Evolutionary conservation across 2,329 filamentous ascomycete genomes (phyloP).

Genomic region (Helicocarpus griseus): DNA sequence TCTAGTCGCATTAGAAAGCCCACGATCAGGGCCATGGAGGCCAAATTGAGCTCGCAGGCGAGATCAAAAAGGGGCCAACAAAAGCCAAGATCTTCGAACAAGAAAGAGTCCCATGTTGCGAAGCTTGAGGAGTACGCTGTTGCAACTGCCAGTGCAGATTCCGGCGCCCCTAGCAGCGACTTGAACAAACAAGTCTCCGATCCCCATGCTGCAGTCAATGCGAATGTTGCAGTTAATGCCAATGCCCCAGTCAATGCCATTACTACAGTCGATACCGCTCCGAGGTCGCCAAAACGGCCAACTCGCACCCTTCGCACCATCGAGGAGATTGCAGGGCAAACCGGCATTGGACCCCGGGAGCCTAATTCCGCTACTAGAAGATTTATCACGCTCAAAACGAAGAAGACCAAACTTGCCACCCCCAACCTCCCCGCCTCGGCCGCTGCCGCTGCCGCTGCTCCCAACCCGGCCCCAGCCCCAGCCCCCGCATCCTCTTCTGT

Average conservation of each 20-base stretch:
- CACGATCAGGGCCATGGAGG: slow-evolving; percentile 22
- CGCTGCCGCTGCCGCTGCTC: not conserved
- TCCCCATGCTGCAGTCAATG: not conserved
- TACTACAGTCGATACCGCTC: not conserved
- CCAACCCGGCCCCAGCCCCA: not conserved
- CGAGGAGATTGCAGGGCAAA: not conserved
- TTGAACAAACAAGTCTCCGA: not conserved
- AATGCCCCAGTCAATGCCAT: too few relatives aligned
- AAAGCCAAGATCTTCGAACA: not conserved
- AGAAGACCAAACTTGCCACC: too few relatives aligned
- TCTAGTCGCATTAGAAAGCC: slow-evolving; percentile 23
- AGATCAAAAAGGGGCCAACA: not conserved
- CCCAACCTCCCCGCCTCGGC: not conserved
- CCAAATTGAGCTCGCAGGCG: slow-evolving; percentile 8
- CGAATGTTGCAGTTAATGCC: too few relatives aligned
- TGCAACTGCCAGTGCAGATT: not conserved
- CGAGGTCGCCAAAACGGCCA: not conserved
- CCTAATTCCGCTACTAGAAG: too few relatives aligned
- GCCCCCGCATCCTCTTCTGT: slow-evolving; percentile 2
- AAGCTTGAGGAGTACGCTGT: not conserved
- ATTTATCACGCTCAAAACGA: too few relatives aligned
- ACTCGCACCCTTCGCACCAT: not conserved
- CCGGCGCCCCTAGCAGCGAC: not conserved
- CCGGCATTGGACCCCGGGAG: too few relatives aligned
- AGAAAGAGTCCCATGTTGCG: not conserved